Base-by-base conservation (phyloP, 1,139 yeast genomes). In the Chernovozyma aurita region DNA sequence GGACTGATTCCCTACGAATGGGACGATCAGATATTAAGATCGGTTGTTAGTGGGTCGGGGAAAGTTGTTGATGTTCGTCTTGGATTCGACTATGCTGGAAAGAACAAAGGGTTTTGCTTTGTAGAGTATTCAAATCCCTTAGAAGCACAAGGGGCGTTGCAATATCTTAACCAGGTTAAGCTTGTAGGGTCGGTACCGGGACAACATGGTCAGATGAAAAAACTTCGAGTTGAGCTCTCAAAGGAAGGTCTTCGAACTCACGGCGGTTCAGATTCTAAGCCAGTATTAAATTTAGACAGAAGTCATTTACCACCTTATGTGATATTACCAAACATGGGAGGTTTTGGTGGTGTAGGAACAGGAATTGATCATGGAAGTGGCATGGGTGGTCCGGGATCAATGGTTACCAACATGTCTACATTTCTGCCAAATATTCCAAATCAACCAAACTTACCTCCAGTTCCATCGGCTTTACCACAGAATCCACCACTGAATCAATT, bases 11-110 rank as follows among this genome's bases (percentile, higher is more conserved):
- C 86, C 1, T 76, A 70, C 49, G 81, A 78, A 41, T 80, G 85
- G 85, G 76, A 69, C 47, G 81, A 74, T 37, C 69, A 70, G 30
- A 69, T 64, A 24, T 61, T 79, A 31, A 70, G 61, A 40, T 57
- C 82, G 13, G 81, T 80, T 16, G 82, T 78, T n/a, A 70, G 78
- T 42, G 84, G 84, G 2, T 65, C 80, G 4, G 85, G 85, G 2
- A 67, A 70, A 17, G 71, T 80, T 27, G 78, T 76, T 33, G 85
- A 78, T 44, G 80, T 79, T 13, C 67, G 85, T 45, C 61, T 80
- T 42, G 78, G 81, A 46, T 72, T 73, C 56, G 85, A 80, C 45
- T 72, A 70, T 42, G 72, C 71, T 14, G 78, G 81, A n/a, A 76
- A 76, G 45, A 76, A 78, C 48, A 80, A 78, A 50, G 85, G 84